phyloP scores from a whole-genome alignment of 2,329 filamentous ascomycete species.

The Penicillium paneum region DNA sequence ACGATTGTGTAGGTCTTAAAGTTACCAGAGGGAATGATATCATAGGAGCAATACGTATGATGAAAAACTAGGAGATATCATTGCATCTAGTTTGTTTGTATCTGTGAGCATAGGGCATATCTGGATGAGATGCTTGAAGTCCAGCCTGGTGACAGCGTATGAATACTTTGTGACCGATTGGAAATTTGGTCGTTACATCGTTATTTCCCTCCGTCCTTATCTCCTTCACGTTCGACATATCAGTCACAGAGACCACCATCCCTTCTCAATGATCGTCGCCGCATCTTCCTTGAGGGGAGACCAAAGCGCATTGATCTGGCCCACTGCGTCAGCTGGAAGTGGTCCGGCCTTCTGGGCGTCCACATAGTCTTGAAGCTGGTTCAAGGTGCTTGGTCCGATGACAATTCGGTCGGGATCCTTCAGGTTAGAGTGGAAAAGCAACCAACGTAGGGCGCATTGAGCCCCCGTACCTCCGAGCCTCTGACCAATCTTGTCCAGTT shows the following conservation, averaged over 20 bases:
- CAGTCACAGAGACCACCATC: conserved; percentile 5
- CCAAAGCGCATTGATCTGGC: neutral
- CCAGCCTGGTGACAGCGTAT: neutral
- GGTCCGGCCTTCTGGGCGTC: neutral
- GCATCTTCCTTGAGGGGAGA: neutral
- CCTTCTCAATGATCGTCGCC: neutral
- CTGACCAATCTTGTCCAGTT: neutral
- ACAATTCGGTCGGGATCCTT: neutral
- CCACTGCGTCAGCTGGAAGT: neutral
- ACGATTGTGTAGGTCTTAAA: neutral
- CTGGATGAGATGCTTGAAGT: neutral
- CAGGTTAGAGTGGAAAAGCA: conserved; percentile 2
- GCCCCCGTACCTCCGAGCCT: neutral
- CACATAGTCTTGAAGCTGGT: conserved; percentile 1
- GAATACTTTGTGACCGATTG: neutral
- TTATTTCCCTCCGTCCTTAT: too few species aligned
- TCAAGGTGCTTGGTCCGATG: neutral
- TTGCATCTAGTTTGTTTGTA: neutral
- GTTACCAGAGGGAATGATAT: neutral
- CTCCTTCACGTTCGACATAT: neutral
- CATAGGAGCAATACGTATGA: neutral
- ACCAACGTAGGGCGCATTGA: conserved; percentile 1
- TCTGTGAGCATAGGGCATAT: neutral
- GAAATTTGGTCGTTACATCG: neutral
- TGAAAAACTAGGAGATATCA: neutral